Evolutionary conservation across 1,139 yeast genomes (phyloP), one percentile per base, ranked within the genome.

Genomic region (Protomyces lactucae-debilis): DNA sequence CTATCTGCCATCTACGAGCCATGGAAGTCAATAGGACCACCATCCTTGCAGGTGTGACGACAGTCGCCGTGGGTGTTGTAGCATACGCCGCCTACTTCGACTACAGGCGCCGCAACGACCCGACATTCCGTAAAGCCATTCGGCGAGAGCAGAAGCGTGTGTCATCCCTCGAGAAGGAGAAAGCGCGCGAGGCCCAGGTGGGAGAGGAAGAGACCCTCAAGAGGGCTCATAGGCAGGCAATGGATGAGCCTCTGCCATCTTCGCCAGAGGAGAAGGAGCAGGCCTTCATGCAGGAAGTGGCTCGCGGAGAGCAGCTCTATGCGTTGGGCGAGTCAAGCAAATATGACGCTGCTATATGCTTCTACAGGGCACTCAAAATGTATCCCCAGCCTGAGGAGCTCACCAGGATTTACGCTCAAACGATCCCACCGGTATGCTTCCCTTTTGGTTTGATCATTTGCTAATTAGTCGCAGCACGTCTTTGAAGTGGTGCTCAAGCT

Each of bases 301-400:
- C 91, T 64, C 75, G 81, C 64, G 98, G 96, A 74, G 98, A 92
- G 66, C 76, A 74, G 43, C 65, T 66, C 36, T 64, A 60, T 54
- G 63, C 64, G 12, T 55, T 61, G 18, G 66, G 66, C 9, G 75
- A 80, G 68, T 84, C 83, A 68, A 79, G 81, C 71, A 86, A 85
- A 75, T 76, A 86, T 68, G 89, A 86, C 66, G 87, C 97, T 53
- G 98, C 98, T 52, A 80, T 91, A 70, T 84, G 88, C 71, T 93
- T 91, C 82, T 93, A 93, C 83, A 88, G 91, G 77, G 98, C 97
- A n/a, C 82, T 93, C 74, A 84, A 89, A 45, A 92, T 91, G 60
- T 93, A 92, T 76, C 98, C 99, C 68, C 88, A 88, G 76, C 99
- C 98, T 66, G 87, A 95, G 66, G 97, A 90, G 71, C 83, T 93